These are phyloP conservation scores for Anisodus tanguticus DNA, from an alignment of 257 asterid genomes.

Conservation along the genomic window DNA sequence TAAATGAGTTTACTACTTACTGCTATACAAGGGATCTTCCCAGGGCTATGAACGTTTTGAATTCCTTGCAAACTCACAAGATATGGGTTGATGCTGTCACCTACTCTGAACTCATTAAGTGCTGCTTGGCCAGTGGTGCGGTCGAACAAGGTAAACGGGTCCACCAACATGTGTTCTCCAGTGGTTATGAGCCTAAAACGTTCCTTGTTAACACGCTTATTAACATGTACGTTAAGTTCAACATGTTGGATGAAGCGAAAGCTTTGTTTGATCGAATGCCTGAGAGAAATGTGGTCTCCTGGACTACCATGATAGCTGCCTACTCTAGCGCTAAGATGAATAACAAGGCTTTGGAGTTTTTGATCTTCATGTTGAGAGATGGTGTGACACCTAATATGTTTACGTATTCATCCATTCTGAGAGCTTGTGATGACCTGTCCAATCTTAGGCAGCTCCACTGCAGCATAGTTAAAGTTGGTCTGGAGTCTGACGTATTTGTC, in stretches of 20 bases:
- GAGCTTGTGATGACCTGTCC: slow-evolving; percentile 63
- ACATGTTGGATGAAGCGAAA: slow-evolving; percentile 66
- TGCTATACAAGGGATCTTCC: slow-evolving; percentile 69
- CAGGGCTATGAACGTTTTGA: slow-evolving; percentile 66
- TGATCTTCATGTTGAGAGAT: slow-evolving; percentile 76
- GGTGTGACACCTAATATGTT: slow-evolving; percentile 84
- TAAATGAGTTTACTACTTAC: slow-evolving; percentile 53
- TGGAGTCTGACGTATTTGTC: slow-evolving; percentile 82
- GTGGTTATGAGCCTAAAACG: slow-evolving; percentile 76
- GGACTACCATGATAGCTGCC: slow-evolving; percentile 83
- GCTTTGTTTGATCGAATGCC: slow-evolving; percentile 67
- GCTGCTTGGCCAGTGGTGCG: slow-evolving; percentile 72
- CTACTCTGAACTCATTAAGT: slow-evolving; percentile 78
- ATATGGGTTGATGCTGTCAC: slow-evolving; percentile 70
- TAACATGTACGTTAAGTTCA: slow-evolving; percentile 83
- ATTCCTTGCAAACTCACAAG: slow-evolving; percentile 58
- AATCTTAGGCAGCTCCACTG: slow-evolving; percentile 66
- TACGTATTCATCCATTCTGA: slow-evolving; percentile 83
- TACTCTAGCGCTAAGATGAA: slow-evolving; percentile 52
- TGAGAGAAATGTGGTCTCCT: slow-evolving; percentile 69
- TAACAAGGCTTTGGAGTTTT: slow-evolving; percentile 60
- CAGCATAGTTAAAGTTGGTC: slow-evolving; percentile 72
- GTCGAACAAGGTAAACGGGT: slow-evolving; percentile 60
- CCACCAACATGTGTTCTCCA: slow-evolving; percentile 69
- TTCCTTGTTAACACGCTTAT: slow-evolving; percentile 68